Percentiles rank a stretch among this genome's conserved stretches.
phyloP scores from a whole-genome alignment of 164 flowering plant species.

The Protea cynaroides region DNA sequence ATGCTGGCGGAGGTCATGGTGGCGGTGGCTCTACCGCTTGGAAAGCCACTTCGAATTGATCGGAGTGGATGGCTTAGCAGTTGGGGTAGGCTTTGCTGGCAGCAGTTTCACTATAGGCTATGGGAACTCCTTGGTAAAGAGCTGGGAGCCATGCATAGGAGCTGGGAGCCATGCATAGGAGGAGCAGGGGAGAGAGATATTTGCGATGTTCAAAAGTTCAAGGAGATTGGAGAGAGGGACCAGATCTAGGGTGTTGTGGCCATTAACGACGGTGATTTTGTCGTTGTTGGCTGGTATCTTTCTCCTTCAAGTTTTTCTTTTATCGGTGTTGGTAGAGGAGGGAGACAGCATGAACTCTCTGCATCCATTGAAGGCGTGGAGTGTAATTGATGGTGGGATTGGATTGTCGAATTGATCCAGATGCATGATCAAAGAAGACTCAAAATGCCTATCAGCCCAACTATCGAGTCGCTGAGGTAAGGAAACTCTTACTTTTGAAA shows the following conservation, averaged over 20 bases:
- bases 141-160: conserved; percentile 88
- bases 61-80: conserved; percentile 89
- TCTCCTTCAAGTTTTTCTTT: no score
- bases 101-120: conserved; percentile 92
- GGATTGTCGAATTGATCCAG: no score
- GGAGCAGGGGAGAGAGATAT: conserved; percentile 85
- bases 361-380: no score
- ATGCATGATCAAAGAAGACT: no score
- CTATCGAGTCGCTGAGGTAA: no score
- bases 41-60: conserved; percentile 68
- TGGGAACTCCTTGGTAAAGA: conserved; percentile 94
- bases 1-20: no score
- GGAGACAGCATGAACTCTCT: no score
- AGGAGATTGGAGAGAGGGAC: conserved; percentile 52
- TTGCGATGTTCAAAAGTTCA: conserved; percentile 58
- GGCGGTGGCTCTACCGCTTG: conserved; percentile 50
- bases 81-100: conserved; percentile 86
- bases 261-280: conserved; percentile 45
- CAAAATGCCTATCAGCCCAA: no score
- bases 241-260: conserved; percentile 55
- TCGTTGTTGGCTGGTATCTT: conserved; percentile 16
- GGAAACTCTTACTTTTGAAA: no score
- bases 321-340: no score
- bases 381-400: no score
- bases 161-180: conserved; percentile 74